Conservation (phyloP, 192 early-diverging fungal species). For the Backusella westeae region DNA sequence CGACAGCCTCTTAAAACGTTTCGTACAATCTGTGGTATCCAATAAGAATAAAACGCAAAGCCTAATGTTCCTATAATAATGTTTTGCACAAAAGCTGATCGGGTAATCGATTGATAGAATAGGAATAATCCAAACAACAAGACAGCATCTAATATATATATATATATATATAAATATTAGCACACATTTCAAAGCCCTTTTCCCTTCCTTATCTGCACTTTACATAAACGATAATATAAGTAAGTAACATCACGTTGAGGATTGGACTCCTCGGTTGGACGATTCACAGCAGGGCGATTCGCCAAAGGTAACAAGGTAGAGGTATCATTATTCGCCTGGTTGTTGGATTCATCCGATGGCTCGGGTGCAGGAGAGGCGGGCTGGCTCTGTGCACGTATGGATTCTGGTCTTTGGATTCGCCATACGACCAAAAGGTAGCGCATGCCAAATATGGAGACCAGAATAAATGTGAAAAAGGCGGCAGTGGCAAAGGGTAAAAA, state of each 20-base stretch:
- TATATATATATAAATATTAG: constrained; percentile 4
- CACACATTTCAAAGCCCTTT: not conserved
- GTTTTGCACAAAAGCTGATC: constrained; percentile 46
- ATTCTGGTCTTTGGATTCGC: constrained; percentile 63
- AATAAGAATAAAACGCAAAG: constrained; percentile 62
- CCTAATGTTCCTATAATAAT: constrained; percentile 43
- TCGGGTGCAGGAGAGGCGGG: constrained; percentile 30
- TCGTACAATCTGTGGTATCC: constrained; percentile 79
- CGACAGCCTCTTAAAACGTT: constrained; percentile 65
- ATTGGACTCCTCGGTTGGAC: constrained; percentile 22
- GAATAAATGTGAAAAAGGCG: constrained; percentile 61
- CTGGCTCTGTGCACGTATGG: constrained; percentile 34
- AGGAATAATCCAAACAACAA: constrained; percentile 59
- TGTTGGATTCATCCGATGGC: not conserved
- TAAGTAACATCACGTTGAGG: constrained; percentile 42
- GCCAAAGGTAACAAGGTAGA: constrained; percentile 11
- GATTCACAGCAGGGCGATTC: not conserved
- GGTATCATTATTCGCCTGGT: constrained; percentile 4
- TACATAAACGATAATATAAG: constrained; percentile 61
- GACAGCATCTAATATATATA: constrained; percentile 46
- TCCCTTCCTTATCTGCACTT: constrained; percentile 36
- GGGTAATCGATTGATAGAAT: constrained; percentile 56
- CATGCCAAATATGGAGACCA: constrained; percentile 69
- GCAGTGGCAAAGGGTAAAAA: constrained; percentile 61
- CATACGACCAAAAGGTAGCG: constrained; percentile 70